Evolutionary conservation across 2,329 filamentous ascomycete genomes (phyloP), one percentile per base, ranked within the genome.

Genomic region (Xylaria sp.): DNA sequence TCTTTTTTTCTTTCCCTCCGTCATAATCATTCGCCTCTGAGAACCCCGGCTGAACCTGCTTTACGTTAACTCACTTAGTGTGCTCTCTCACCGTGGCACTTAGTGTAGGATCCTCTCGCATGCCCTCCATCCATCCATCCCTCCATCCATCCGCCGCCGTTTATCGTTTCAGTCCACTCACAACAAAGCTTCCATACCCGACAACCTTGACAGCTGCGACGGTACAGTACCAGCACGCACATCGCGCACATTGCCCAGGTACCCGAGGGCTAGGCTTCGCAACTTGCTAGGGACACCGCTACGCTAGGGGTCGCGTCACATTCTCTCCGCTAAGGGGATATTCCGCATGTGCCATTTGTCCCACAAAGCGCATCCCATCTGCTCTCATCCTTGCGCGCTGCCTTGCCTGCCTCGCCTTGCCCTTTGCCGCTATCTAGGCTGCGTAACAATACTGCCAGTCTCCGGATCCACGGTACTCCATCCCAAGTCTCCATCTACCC

Each of bases 391-490:
- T 69, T 66, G 66, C 61, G 66, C 61, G 62, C 55, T 58, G 57
- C 52, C n/a, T 39, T 46, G 59, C 54, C 36, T 57, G 46, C 62
- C 43, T 59, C 41, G 62, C 54, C 56, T 64, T 64, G 61, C 56
- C 56, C 66, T 64, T 64, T 57, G 66, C 55, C 55, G 49, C 46
- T 62, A 54, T 67, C 33, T 52, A 48, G 13, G 71, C 73, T 73
- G 73, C 71, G 72, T 73, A 73, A 70, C 72, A 10, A 36, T 7
- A 70, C 73, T 73, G 73, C 74, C 70, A 69, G 73, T 63, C 36
- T 72, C 73, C 67, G 63, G 10, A 67, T 13, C 65, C 58, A 56
- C 51, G 46, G 46, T 48, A 36, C n/a, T n/a, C 46, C 20, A 12
- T 48, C n/a, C 18, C n/a, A 9, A 23, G 62, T 28, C 56, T 51